These are phyloP conservation scores for Ophiostoma perfectum DNA, from an alignment of 2,329 filamentous ascomycete genomes.

Conservation along the genomic window DNA sequence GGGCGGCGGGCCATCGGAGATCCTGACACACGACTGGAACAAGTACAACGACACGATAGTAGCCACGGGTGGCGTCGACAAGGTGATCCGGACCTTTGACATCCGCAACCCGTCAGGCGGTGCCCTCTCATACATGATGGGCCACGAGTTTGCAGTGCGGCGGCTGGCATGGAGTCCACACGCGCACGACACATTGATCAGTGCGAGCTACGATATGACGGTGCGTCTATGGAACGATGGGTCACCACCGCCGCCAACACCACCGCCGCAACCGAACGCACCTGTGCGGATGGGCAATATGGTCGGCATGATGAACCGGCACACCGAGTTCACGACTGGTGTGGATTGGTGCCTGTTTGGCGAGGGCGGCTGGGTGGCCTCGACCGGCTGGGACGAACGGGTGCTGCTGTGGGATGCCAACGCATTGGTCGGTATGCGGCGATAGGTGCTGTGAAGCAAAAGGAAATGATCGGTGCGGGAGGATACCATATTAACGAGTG, in stretches of 20 bases:
- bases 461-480: too few relatives aligned
- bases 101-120: conserved; percentile 69
- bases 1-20: conserved; percentile 63
- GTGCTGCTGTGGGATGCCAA: conserved; percentile 88
- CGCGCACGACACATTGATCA: conserved; percentile 78
- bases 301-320: conserved; percentile 80
- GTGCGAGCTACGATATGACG: conserved; percentile 96
- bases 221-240: conserved; percentile 88
- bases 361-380: conserved; percentile 90
- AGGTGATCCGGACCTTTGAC: conserved; percentile 83
- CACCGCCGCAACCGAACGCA: conserved; percentile 26
- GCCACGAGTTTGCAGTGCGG: conserved; percentile 87
- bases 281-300: conserved; percentile 56
- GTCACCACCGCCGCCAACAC: conserved; percentile 33
- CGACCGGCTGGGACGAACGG: conserved; percentile 88
- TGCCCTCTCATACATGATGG: conserved; percentile 66
- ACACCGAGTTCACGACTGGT: conserved; percentile 94
- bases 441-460: background rate
- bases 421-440: conserved; percentile 34
- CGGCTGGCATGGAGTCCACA: conserved; percentile 90
- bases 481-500: too few relatives aligned
- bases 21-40: conserved; percentile 97
- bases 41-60: conserved; percentile 85
- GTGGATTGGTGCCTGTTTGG: conserved; percentile 98
- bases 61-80: conserved; percentile 85